Evolutionary conservation across 768 basidiomycete genomes (phyloP), one percentile per base, ranked within the genome.

Genomic region (Phylloporus rhodoxanthus): DNA sequence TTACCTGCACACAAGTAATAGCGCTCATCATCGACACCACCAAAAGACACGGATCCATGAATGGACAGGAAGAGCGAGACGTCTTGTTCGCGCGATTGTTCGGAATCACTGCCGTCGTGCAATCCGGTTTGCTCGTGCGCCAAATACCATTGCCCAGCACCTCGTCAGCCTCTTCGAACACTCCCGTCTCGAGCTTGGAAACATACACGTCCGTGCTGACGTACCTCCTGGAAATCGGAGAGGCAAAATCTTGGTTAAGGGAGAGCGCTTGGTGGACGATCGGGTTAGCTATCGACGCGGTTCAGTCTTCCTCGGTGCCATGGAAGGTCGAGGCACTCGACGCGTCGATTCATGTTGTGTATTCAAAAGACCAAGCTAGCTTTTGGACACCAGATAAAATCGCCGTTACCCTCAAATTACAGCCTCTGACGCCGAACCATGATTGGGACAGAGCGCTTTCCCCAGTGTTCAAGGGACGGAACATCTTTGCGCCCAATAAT

Each of bases 211-310:
- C 79, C 25, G 74, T 83, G 9, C 58, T 95, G 50, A 64, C 66
- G 7, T 72, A 82, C 47, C 75, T 96, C 17, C 55, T 89, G 33
- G 72, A 70, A 8, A 69, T 96, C 38, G 91, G 89, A 20, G 81
- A 86, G 58, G 80, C 82, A 62, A 96, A 94, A 66, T 83, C 84
- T 0, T 97, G 93, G 92, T 68, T 98, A 43, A 75, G 85, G 33
- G 95, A 98, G 68, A 87, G 87, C 60, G 87, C 84, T 13, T 95
- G 90, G 87, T 95, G 91, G 81, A 75, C 81, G 19, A 70, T 94
- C 43, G 69, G 75, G 20, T 70, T 84, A 41, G 84, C 82, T 0
- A 56, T 91, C 42, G 80, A 86, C 52, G 75, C 74, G 11, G 68
- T 89, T 34, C 64, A 77, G 42, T 72, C 68, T 6, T 84, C 80